Percentiles rank a stretch among this genome's conserved stretches.
Evolutionary conservation across 345 rosid species (phyloP).

Genomic region (Noccaea bulbosa): DNA sequence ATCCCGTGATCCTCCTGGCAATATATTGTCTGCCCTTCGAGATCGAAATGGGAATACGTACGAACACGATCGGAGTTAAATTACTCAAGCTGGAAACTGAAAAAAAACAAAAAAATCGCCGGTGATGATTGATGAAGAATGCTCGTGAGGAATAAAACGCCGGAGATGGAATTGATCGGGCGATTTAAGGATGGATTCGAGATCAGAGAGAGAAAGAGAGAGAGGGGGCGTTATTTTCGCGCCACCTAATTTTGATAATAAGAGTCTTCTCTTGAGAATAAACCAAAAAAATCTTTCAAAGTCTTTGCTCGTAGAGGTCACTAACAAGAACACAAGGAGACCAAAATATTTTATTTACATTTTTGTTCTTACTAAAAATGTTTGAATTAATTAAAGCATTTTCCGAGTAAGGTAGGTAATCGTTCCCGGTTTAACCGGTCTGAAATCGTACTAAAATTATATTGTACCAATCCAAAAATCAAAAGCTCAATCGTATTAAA

Average conservation of each 20-base stretch:
- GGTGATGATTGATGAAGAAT: conserved; percentile 26
- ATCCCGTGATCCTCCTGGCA: conserved; percentile 18
- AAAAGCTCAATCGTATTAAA: too few species aligned
- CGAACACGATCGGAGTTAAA: conserved; percentile 16
- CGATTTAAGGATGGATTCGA: conserved; percentile 19
- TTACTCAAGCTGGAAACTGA: not conserved
- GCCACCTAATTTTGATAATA: conserved; percentile 61
- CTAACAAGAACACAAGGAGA: conserved; percentile 6
- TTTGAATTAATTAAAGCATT: not conserved
- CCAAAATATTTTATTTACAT: not conserved
- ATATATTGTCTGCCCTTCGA: conserved; percentile 5
- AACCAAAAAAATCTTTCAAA: not conserved
- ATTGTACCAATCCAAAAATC: not conserved
- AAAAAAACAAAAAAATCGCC: not conserved
- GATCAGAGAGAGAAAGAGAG: conserved; percentile 40
- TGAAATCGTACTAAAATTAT: not conserved
- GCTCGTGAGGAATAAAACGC: conserved; percentile 16
- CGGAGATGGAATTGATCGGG: conserved; percentile 34
- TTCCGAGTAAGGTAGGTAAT: not conserved
- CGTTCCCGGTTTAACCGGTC: not conserved
- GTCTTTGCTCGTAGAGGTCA: conserved; percentile 25
- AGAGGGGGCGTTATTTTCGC: conserved; percentile 66
- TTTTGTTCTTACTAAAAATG: not conserved
- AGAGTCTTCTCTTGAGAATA: conserved; percentile 26
- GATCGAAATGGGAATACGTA: conserved; percentile 26